Evolutionary conservation across 371 early-diverging fungal genomes (phyloP).

Genomic region (Thermomucor indicae-seudaticae): DNA sequence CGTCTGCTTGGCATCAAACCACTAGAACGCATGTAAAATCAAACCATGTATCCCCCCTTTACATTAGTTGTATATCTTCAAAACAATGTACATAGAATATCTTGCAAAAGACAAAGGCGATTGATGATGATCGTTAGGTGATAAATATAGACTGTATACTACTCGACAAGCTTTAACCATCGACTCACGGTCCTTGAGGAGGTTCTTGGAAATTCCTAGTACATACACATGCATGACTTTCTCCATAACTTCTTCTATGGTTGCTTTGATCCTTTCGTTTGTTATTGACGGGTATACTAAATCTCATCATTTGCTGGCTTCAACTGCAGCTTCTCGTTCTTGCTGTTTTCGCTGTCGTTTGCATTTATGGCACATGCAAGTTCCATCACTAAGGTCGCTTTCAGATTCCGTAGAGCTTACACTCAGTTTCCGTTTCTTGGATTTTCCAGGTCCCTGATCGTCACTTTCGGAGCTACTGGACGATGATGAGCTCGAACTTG

Average conservation of each 20-base stretch:
- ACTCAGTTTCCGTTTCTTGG: slow-evolving; percentile 11
- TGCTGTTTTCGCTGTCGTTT: slow-evolving; percentile 45
- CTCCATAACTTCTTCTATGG: too few relatives aligned
- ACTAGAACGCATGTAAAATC: slow-evolving; percentile 77
- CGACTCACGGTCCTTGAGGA: too few relatives aligned
- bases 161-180: too few relatives aligned
- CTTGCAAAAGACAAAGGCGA: neutral
- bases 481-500: slow-evolving; percentile 15
- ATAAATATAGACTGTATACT: too few relatives aligned
- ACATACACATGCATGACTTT: too few relatives aligned
- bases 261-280: neutral
- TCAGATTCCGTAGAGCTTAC: slow-evolving; percentile 55
- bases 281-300: neutral
- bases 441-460: slow-evolving; percentile 1
- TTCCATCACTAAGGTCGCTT: slow-evolving; percentile 51
- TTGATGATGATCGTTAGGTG: too few relatives aligned
- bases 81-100: too few relatives aligned
- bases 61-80: too few relatives aligned
- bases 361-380: slow-evolving; percentile 61
- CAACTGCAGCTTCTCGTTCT: neutral
- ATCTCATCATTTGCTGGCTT: neutral
- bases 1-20: slow-evolving; percentile 74
- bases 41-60: too few relatives aligned
- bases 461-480: slow-evolving; percentile 25
- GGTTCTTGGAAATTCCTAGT: too few relatives aligned